Percentiles rank a stretch among this genome's conserved stretches.
phyloP scores from a whole-genome alignment of 2,329 filamentous ascomycete genomes.

The Coleophoma eucalyptorum region DNA sequence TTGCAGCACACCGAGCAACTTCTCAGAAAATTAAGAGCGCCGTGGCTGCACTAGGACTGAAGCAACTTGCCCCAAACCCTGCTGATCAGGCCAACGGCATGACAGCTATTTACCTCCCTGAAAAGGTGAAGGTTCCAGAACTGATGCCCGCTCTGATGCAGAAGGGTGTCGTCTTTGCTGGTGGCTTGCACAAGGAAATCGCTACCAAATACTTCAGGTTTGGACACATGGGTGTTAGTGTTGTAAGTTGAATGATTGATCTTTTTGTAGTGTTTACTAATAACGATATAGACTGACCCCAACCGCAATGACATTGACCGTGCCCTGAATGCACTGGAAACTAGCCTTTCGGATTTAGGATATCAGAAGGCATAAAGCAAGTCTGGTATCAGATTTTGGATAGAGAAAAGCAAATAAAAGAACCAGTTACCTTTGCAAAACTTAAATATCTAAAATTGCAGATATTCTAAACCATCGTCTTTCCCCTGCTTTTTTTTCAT shows the following conservation, averaged over 20 bases:
- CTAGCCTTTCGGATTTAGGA: conserved; percentile 71
- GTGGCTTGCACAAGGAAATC: conserved; percentile 94
- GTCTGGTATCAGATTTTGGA: background rate
- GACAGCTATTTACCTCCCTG: conserved; percentile 95
- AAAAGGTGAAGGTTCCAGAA: conserved; percentile 75
- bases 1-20: conserved; percentile 72
- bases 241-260: conserved; percentile 46
- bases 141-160: conserved; percentile 80
- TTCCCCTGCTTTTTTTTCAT: too few species aligned
- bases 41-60: conserved; percentile 74
- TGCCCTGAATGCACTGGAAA: conserved; percentile 74
- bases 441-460: background rate
- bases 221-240: conserved; percentile 95
- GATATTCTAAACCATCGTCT: background rate
- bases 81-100: conserved; percentile 95
- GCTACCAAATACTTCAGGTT: conserved; percentile 91
- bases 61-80: conserved; percentile 79
- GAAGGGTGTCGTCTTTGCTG: conserved; percentile 90
- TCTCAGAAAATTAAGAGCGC: conserved; percentile 86
- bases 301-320: conserved; percentile 78
- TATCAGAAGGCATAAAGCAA: conserved; percentile 38
- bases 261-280: conserved; percentile 1
- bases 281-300: conserved; percentile 59
- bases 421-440: background rate
- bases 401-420: conserved; percentile 2